A percentile compares a stretch with the other conserved stretches of the same genome.
These are phyloP conservation scores for Fusarium chlamydosporum DNA, from an alignment of 2,329 filamentous ascomycete genomes.

Conservation along the genomic window DNA sequence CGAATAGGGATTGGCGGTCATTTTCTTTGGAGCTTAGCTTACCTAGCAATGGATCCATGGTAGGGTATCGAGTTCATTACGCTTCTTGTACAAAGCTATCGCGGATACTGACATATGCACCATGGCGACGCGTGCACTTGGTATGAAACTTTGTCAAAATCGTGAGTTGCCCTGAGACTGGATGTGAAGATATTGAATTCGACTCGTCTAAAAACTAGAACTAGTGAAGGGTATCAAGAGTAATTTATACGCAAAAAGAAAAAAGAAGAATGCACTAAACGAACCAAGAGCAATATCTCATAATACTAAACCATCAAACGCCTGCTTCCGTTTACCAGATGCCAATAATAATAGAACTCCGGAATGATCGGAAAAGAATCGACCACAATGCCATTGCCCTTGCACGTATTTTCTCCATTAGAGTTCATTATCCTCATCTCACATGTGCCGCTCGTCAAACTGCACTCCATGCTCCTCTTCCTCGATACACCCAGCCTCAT, in stretches of 20 bases:
- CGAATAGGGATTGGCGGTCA: constrained; percentile 36
- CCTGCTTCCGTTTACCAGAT: constrained; percentile 27
- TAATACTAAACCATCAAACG: constrained; percentile 20
- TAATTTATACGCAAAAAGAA: constrained; percentile 41
- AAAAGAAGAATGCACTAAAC: constrained; percentile 25
- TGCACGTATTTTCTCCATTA: constrained; percentile 25
- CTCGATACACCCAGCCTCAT: constrained; percentile 56
- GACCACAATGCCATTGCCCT: constrained; percentile 25
- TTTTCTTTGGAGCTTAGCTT: constrained; percentile 15
- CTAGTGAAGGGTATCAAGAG: constrained; percentile 47
- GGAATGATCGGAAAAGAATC: constrained; percentile 25
- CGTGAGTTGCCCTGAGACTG: background rate
- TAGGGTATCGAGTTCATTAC: constrained; percentile 2
- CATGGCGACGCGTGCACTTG: constrained; percentile 4
- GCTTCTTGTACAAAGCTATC: constrained; percentile 24
- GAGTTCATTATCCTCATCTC: constrained; percentile 41
- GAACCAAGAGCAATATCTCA: constrained; percentile 6
- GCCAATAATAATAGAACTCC: constrained; percentile 33
- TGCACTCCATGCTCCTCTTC: constrained; percentile 54
- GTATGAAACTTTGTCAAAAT: background rate
- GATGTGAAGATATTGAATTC: constrained; percentile 24
- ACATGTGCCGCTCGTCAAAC: constrained; percentile 44
- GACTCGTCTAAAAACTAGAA: constrained; percentile 30
- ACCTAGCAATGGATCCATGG: background rate
- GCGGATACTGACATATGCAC: constrained; percentile 27